Conservation (phyloP, 495 filamentous ascomycete genomes). For the Aspergillus saccharolyticus region DNA sequence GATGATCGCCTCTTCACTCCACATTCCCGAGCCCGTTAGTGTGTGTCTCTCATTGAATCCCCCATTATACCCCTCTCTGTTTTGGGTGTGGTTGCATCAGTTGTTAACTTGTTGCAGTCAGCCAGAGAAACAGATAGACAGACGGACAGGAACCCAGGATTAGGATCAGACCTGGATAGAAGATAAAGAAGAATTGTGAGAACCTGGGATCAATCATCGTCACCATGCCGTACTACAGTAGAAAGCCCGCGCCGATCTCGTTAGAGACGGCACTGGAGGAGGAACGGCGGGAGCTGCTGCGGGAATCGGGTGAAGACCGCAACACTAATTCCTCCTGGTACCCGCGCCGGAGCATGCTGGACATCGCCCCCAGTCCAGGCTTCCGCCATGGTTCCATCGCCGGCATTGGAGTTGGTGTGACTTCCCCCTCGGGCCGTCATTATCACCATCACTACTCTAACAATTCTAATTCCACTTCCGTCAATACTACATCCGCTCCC, state of each 20-base stretch:
- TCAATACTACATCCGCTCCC: slow-evolving; percentile 14
- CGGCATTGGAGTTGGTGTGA: slow-evolving; percentile 31
- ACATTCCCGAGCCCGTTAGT: neutral
- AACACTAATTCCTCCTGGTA: slow-evolving; percentile 30
- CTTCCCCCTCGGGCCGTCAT: slow-evolving; percentile 13
- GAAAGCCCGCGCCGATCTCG: slow-evolving; percentile 1
- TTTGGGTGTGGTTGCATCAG: neutral
- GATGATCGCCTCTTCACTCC: neutral
- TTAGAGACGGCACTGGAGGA: slow-evolving; percentile 21
- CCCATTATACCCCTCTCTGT: neutral
- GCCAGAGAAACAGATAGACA: neutral
- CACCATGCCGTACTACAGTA: slow-evolving; percentile 4
- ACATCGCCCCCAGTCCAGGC: slow-evolving; percentile 21
- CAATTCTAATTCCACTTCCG: slow-evolving; percentile 19
- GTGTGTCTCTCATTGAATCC: neutral
- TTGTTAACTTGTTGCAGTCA: neutral
- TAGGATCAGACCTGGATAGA: neutral
- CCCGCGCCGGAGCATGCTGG: slow-evolving; percentile 24
- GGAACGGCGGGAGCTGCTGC: slow-evolving; percentile 21
- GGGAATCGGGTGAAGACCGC: slow-evolving; percentile 15
- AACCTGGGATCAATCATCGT: neutral
- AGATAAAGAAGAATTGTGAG: neutral
- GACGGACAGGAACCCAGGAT: neutral
- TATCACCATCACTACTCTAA: slow-evolving; percentile 7
- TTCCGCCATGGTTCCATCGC: slow-evolving; percentile 40